Evolutionary conservation across 2,329 filamentous ascomycete species (phyloP).

Genomic region (Tolypocladium cylindrosporum): DNA sequence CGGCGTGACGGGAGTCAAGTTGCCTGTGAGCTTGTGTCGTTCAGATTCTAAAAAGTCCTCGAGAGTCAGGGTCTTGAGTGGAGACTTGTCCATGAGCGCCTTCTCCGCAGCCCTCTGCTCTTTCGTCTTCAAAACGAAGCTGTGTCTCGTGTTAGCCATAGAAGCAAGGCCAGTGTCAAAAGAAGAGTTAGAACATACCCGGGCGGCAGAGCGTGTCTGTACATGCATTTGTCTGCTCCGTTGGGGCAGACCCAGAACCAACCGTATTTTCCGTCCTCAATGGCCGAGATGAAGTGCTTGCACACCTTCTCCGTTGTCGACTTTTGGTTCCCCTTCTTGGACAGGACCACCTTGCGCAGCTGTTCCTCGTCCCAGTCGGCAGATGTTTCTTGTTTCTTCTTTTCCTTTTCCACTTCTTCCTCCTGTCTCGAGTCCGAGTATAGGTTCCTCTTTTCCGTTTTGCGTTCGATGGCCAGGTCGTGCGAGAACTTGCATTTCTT

Average conservation of each 20-base stretch:
- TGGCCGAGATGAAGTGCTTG: conserved; percentile 95
- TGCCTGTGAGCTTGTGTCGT: conserved; percentile 87
- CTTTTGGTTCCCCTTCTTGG: conserved; percentile 94
- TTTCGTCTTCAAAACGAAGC: conserved; percentile 94
- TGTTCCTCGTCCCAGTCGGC: conserved; percentile 98
- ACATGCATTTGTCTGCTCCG: conserved; percentile 96
- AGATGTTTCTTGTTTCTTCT: conserved; percentile 85
- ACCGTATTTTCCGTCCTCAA: conserved; percentile 97
- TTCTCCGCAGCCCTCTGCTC: conserved; percentile 94
- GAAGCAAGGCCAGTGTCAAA: background rate
- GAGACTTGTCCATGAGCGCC: conserved; percentile 89
- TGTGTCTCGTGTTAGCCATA: conserved; percentile 26
- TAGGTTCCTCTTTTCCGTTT: conserved; percentile 82
- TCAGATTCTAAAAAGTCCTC: conserved; percentile 97
- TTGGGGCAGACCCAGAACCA: conserved; percentile 99
- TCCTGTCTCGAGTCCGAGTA: conserved; percentile 75
- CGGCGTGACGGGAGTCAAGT: conserved; percentile 82
- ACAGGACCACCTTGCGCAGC: conserved; percentile 77
- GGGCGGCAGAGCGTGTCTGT: conserved; percentile 87
- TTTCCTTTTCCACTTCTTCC: conserved; percentile 58
- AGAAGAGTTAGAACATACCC: conserved; percentile 53
- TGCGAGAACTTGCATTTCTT: conserved; percentile 98
- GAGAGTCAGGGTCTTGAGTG: conserved; percentile 84
- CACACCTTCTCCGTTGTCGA: conserved; percentile 97
- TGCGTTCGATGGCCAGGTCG: conserved; percentile 79